Base-by-base conservation (phyloP, 306 rosid genomes). In the Trichosanthes cucumerina region DNA sequence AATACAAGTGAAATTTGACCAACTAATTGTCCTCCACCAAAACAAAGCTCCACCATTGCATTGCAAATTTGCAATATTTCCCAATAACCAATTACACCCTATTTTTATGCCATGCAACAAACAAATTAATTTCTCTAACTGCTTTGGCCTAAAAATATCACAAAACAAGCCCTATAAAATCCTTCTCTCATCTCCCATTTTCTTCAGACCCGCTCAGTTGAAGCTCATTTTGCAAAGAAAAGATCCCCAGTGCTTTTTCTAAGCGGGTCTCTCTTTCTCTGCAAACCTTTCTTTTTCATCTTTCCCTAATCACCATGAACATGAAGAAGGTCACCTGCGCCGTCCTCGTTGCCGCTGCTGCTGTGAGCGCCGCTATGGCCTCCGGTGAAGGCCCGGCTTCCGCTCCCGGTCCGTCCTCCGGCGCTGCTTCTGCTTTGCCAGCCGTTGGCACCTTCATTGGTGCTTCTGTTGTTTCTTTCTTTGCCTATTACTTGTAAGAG, bases 401-500 rank as follows among this genome's bases (percentile, higher is more conserved):
- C 0, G 56, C 82, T 19, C 82, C 82, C 0, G 85, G 86, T 41
- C 89, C 87, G 1, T 44, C 46, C 82, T 80, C 46, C 72, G 81
- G 33, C 11, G 80, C 86, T 0, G 31, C 74, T 38, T 50, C 83
- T 15, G 66, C 82, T 80, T 72, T 86, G 78, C 83, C 83, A 1
- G 75, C 68, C 57, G 85, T 82, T 65, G 89, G 89, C 0, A 76
- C 87, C 59, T 69, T 88, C 83, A 66, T 88, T 23, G 87, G 90
- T 75, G 88, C 87, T 78, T 86, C 87, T 0, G 18, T 83, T 41
- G 59, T 78, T 72, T 84, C 88, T 8, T 80, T 83, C 83, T 18
- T 83, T 81, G 84, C 87, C 81, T 75, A 79, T 82, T 81, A 79
- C 79, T 79, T 81, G 39, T 83, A 82, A 38, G 73, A 19, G 9